Evolutionary conservation across 2,329 filamentous ascomycete species (phyloP), one percentile per base, ranked within the genome.

Genomic region (Fusarium fracticaudum): DNA sequence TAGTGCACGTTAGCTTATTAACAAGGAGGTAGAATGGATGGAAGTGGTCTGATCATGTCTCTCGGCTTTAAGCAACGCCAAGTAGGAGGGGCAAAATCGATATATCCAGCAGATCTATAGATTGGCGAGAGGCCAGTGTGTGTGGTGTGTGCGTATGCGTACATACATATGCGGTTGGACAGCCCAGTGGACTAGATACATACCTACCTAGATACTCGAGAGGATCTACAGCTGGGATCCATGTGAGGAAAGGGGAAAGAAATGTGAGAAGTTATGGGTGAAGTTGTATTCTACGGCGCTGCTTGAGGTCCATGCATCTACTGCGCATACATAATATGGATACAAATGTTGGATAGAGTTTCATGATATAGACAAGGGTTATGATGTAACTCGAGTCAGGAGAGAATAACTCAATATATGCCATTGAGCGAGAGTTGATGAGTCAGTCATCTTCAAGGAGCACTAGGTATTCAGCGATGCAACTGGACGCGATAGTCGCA

Each of bases 241-340:
- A 29, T 74, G 11, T 13, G 33, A 26, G 62, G 47, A 51, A 31
- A 51, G 26, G 50, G 48, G 47, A 31, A 48, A 15, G 45, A 40
- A 57, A 55, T 48, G 45, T 60, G 58, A 72, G 45, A 72, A 67
- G 48, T 67, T 54, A 74, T 33, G 51, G 57, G 20, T 43, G 29
- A 73, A 58, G 71, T 71, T 70, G 69, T 72, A 66, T 66, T 64
- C 64, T 72, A 72, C 69, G 44, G 69, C 60, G 51, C 38, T 67
- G 50, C 29, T 62, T n/a, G 37, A 48, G n/a, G 44, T 47, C 48
- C 48, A 59, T 72, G 68, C 71, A 68, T 68, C 33, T 43, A 48
- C 64, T 68, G 45, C 47, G 54, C 65, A 48, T 68, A 68, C 47
- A 48, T 43, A 43, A 67, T 60, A 71, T 73, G 54, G 45, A 66